Evolutionary conservation across 2,329 filamentous ascomycete genomes (phyloP).

Genomic region (Huntiella savannae): DNA sequence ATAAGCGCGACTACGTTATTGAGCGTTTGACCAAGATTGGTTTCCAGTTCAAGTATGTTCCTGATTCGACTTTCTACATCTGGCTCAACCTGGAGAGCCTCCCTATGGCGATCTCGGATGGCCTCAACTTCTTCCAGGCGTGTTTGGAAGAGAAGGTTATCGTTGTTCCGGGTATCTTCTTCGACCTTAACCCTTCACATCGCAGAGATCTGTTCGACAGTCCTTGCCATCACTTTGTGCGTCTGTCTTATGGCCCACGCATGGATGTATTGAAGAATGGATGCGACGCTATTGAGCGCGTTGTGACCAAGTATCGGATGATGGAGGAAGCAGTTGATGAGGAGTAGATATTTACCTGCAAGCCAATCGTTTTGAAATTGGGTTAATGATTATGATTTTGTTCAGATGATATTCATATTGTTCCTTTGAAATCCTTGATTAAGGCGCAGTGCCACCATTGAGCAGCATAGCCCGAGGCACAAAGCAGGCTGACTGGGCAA

Average conservation of each 20-base stretch:
- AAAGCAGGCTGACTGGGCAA: no score
- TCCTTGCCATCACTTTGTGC: conserved; percentile 82
- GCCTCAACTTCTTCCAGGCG: conserved; percentile 90
- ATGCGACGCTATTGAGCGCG: conserved; percentile 67
- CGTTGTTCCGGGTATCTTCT: conserved; percentile 94
- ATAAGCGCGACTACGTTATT: conserved; percentile 85
- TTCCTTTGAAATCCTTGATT: no score
- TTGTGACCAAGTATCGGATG: conserved; percentile 46
- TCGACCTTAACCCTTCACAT: conserved; percentile 81
- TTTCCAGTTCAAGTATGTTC: conserved; percentile 66
- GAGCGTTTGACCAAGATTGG: conserved; percentile 65
- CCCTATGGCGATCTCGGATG: conserved; percentile 70
- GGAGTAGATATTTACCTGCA: not conserved
- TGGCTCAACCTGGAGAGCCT: conserved; percentile 46
- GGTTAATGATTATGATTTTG: no score
- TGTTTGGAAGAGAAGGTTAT: conserved; percentile 89
- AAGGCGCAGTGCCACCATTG: no score
- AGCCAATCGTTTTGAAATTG: no score
- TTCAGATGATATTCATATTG: no score
- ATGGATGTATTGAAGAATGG: conserved; percentile 64
- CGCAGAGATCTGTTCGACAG: conserved; percentile 83
- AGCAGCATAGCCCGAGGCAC: no score
- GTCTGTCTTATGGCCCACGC: conserved; percentile 66
- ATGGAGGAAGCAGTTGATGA: conserved; percentile 11
- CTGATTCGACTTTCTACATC: conserved; percentile 79